Conservation (phyloP, 2,329 filamentous ascomycete species). For the Fusarium sp. region DNA sequence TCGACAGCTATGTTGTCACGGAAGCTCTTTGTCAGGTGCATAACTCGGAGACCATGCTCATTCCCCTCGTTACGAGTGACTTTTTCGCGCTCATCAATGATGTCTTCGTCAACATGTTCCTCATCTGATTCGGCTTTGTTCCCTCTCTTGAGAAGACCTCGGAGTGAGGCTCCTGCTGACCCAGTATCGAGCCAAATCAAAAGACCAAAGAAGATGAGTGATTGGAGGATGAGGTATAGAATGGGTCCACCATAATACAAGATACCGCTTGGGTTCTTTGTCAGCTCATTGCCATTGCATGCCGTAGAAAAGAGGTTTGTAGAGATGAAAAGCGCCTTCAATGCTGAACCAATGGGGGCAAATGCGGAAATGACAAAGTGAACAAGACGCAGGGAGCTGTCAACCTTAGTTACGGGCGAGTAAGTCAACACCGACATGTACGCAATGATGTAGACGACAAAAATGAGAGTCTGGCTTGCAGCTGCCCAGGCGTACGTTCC, state of each 20-base stretch:
- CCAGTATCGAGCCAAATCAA: constrained; percentile 87
- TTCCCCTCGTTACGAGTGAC: constrained; percentile 58
- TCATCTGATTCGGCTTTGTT: constrained; percentile 46
- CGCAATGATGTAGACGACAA: constrained; percentile 77
- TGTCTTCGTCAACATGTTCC: constrained; percentile 65
- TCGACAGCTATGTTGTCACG: constrained; percentile 83
- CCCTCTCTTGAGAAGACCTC: constrained; percentile 53
- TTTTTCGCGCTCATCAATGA: constrained; percentile 72
- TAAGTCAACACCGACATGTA: constrained; percentile 82
- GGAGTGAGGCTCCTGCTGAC: constrained; percentile 67
- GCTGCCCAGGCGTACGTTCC: constrained; percentile 87
- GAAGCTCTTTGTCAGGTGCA: constrained; percentile 85
- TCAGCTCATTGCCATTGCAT: constrained; percentile 73
- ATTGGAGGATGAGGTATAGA: constrained; percentile 82
- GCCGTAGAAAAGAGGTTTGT: constrained; percentile 87
- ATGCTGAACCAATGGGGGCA: constrained; percentile 80
- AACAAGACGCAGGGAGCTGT: constrained; percentile 73
- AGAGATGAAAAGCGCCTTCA: constrained; percentile 79
- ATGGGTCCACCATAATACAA: constrained; percentile 86
- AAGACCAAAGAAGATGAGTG: constrained; percentile 74
- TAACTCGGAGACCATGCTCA: constrained; percentile 78
- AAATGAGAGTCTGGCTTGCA: constrained; percentile 78
- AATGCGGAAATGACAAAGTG: constrained; percentile 81
- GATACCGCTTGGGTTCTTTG: constrained; percentile 76
- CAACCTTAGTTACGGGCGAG: constrained; percentile 75